Percentiles rank a stretch among this genome's conserved stretches.
Evolutionary conservation across 1,284 basidiomycete species (phyloP).

Genomic region (Apiotrichum gamsii): DNA sequence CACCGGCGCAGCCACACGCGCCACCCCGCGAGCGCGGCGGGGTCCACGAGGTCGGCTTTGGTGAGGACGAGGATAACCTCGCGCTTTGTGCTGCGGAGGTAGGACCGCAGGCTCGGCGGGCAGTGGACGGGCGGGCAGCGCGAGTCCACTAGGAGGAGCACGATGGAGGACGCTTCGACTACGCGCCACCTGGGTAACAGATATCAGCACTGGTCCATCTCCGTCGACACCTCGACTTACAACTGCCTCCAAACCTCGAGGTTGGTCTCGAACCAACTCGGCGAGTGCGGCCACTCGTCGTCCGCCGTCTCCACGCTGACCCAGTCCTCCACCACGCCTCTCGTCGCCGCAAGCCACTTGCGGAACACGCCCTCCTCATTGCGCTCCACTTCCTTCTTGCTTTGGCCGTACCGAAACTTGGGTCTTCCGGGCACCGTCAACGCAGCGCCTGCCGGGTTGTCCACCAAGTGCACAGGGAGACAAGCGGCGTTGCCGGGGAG

Average conservation of each 20-base stretch:
- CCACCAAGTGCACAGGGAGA: constrained; percentile 43
- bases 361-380: constrained; percentile 74
- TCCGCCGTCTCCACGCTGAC: constrained; percentile 31
- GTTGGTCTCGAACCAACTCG: constrained; percentile 77
- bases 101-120: constrained; percentile 51
- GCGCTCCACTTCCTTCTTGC: constrained; percentile 74
- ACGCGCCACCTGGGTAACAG: constrained; percentile 66
- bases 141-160: constrained; percentile 77
- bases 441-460: constrained; percentile 15
- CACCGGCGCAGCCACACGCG: constrained; percentile 55
- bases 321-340: constrained; percentile 57
- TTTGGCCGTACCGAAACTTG: constrained; percentile 74
- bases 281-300: constrained; percentile 26
- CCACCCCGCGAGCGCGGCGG: constrained; percentile 60
- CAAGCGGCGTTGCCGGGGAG: constrained; percentile 52
- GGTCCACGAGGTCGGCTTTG: constrained; percentile 70
- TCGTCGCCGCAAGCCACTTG: constrained; percentile 64
- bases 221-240: no score
- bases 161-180: constrained; percentile 73
- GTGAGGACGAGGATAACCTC: constrained; percentile 74
- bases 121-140: constrained; percentile 66
- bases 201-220: background rate
- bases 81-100: constrained; percentile 48
- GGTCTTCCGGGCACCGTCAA: constrained; percentile 62
- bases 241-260: constrained; percentile 87